These are phyloP conservation scores for Talaromyces amestolkiae DNA, from an alignment of 2,329 filamentous ascomycete genomes.

Conservation along the genomic window DNA sequence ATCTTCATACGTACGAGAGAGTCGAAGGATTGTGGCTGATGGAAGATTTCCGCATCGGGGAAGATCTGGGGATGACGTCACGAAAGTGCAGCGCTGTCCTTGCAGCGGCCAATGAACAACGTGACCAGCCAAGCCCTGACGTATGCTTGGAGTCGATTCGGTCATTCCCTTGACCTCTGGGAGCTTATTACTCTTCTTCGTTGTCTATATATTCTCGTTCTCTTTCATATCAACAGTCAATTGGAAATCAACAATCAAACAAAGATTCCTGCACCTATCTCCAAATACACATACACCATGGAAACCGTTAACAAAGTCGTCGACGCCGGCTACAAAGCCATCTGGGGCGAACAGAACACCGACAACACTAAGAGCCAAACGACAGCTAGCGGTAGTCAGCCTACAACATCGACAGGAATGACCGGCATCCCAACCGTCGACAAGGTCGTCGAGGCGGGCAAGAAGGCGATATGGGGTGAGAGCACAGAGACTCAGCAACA, in stretches of 20 bases:
- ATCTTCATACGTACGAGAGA: background rate
- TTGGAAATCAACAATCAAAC: background rate
- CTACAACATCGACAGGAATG: conserved; percentile 1
- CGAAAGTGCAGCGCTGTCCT: background rate
- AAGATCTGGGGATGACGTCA: conserved; percentile 19
- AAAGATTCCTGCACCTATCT: background rate
- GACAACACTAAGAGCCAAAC: background rate
- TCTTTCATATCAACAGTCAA: background rate
- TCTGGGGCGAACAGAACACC: conserved; percentile 16
- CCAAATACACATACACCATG: conserved; percentile 45
- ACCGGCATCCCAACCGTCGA: conserved; percentile 13
- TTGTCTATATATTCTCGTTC: background rate
- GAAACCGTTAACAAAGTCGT: conserved; percentile 61
- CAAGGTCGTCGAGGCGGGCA: conserved; percentile 52
- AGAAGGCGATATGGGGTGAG: conserved; percentile 52
- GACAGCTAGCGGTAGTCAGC: background rate
- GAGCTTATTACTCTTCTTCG: background rate
- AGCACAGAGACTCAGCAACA: conserved; percentile 28
- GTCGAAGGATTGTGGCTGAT: background rate
- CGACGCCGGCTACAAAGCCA: conserved; percentile 43
- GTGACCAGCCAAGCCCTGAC: conserved; percentile 13
- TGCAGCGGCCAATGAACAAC: conserved; percentile 9
- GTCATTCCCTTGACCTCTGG: background rate
- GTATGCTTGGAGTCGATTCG: conserved; percentile 5
- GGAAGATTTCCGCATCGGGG: conserved; percentile 14